These are phyloP conservation scores for Microthyrium microscopicum DNA, from an alignment of 2,329 filamentous ascomycete genomes.

Conservation along the genomic window DNA sequence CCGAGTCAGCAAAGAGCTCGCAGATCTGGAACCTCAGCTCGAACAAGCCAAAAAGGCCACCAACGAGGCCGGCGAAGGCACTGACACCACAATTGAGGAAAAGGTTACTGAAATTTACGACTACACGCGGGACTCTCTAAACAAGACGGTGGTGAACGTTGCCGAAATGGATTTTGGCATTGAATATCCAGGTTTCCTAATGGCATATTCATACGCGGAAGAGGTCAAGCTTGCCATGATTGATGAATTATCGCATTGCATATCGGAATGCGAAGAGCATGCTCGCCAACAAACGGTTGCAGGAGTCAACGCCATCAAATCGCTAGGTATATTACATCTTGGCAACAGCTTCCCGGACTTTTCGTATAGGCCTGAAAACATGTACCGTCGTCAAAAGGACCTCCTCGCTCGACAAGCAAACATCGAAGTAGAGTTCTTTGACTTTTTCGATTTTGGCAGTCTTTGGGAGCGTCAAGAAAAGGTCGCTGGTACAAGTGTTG, in stretches of 20 bases:
- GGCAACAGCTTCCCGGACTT: constrained; percentile 75
- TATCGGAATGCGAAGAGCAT: constrained; percentile 66
- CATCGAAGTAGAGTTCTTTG: constrained; percentile 71
- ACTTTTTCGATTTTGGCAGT: constrained; percentile 80
- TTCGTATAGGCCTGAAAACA: constrained; percentile 76
- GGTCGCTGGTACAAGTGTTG: constrained; percentile 84
- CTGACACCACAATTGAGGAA: constrained; percentile 68
- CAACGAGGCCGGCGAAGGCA: constrained; percentile 60
- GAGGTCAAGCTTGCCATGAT: constrained; percentile 87
- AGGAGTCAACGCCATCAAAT: constrained; percentile 76
- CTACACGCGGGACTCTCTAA: constrained; percentile 60
- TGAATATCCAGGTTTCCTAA: constrained; percentile 70
- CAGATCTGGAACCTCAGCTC: constrained; percentile 68
- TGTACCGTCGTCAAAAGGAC: constrained; percentile 80
- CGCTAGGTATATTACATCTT: constrained; percentile 72
- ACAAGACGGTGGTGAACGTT: constrained; percentile 56
- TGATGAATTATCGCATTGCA: constrained; percentile 64
- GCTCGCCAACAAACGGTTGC: constrained; percentile 62
- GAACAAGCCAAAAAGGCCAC: constrained; percentile 71
- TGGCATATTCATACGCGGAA: constrained; percentile 81
- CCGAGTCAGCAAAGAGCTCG: constrained; percentile 63
- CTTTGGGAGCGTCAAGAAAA: constrained; percentile 87
- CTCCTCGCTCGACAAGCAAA: constrained; percentile 70
- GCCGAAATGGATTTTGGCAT: constrained; percentile 67
- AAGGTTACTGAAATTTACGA: constrained; percentile 77